Evolutionary conservation across 2,329 filamentous ascomycete species (phyloP), one percentile per base, ranked within the genome.

Genomic region (Dactylonectria estremocensis): DNA sequence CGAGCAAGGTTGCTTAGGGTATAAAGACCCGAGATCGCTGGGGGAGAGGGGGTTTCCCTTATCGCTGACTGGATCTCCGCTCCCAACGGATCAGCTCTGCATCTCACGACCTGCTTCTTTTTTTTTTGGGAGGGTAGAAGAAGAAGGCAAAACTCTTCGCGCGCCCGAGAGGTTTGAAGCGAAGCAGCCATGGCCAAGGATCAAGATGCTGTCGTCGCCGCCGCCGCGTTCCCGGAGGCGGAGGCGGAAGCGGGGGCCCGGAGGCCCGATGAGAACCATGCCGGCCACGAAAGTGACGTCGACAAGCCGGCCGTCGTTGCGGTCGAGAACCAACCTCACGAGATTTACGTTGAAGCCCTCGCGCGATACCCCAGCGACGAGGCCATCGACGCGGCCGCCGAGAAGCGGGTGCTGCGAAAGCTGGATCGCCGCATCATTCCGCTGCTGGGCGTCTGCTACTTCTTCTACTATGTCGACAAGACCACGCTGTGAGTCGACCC

Each of bases 401-500:
- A 83, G 63, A 79, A 74, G 53, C 74, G 70, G 20, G 64, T 83
- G 3, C 61, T 76, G 13, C 78, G 80, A 48, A 83, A 83, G 70
- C 67, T 83, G 1, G 82, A 83, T 64, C 71, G 74, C 46, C 75
- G 79, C 2, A 82, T 83, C 8, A 68, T 83, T 10, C 81, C 81
- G 0, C 56, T 83, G 11, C 66, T 83, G 0, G 80, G 80, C 4
- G 74, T 83, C 11, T 83, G 81, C 66, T 83, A 83, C 66, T 82
- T 82, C 61, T 83, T 83, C 60, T 82, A 82, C 61, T 82, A 77
- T 52, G 77, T 78, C 18, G 77, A 80, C 40, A 81, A 90, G 80
- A 90, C 88, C 0, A 89, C 86, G 0, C 78, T 90, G 33, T 74
- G 68, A 46, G 69, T 55, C 13, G 20, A n/a, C 2, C 16, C 24